Evolutionary conservation across 768 basidiomycete species (phyloP), one percentile per base, ranked within the genome.

Genomic region (Boletus eberwhitei): DNA sequence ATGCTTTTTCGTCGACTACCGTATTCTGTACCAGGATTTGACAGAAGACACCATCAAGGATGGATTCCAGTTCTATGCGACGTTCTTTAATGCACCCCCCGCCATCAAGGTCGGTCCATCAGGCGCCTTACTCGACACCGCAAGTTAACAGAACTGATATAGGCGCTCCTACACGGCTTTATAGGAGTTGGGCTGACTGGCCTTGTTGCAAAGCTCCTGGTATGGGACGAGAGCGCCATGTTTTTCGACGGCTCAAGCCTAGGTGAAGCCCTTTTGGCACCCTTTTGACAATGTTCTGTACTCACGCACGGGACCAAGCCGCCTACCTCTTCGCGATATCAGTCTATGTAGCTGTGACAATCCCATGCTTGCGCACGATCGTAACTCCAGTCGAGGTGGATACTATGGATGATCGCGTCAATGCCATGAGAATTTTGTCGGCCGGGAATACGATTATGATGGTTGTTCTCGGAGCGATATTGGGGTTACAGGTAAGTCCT

Each of bases 201-300:
- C 11, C 77, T 93, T 48, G 61, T 93, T 11, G 79, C 82, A 44
- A 98, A 97, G 71, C 76, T 97, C 54, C 79, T 89, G 70, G 81
- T 77, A 57, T 97, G 93, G 92, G 85, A 87, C 65, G 94, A 97
- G 64, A 92, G 89, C 61, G 95, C 95, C 8, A 80, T 95, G 74
- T 94, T 91, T 76, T 98, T 98, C 70, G 95, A 98, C 70, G 95
- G 95, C 21, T 86, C 87, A 22, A 86, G 84, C 60, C 72, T 96
- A 55, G 91, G 94, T 94, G 60, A 62, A 83, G 14, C 32, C 16
- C 16, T n/a, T 39, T 52, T 36, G 5, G 4, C 16, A n/a, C 21
- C 6, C 11, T 35, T 54, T 22, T 16, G 36, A 40, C 32, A 19
- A 16, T 22, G 6, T 34, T 11, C 24, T 19, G 24, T 50, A 31